phyloP scores from a whole-genome alignment of 2,329 filamentous ascomycete genomes.

The Anthostomella pinea region DNA sequence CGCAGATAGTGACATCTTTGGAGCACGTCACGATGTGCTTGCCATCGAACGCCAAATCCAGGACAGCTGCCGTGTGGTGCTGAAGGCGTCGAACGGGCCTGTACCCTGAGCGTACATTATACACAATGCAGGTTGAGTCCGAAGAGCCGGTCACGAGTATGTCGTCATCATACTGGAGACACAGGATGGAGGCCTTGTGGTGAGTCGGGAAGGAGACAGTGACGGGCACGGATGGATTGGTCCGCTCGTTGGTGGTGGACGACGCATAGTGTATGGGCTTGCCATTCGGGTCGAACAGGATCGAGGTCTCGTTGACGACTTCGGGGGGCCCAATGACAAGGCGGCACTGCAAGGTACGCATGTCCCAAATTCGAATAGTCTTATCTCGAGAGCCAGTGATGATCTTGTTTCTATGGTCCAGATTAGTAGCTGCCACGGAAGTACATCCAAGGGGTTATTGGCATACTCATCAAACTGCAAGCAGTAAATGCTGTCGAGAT shows the following conservation, averaged over 20 bases:
- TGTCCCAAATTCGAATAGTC: conserved; percentile 95
- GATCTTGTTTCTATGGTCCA: conserved; percentile 71
- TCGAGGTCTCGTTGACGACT: conserved; percentile 51
- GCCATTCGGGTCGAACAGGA: conserved; percentile 52
- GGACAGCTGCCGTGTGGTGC: conserved; percentile 81
- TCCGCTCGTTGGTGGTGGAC: conserved; percentile 46
- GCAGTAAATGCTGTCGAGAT: conserved; percentile 95
- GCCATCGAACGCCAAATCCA: conserved; percentile 91
- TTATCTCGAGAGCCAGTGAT: conserved; percentile 94
- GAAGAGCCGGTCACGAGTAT: conserved; percentile 96
- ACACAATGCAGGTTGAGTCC: conserved; percentile 86
- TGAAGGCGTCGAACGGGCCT: conserved; percentile 73
- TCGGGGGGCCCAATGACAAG: conserved; percentile 81
- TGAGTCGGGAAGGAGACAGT: conserved; percentile 60
- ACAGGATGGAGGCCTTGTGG: conserved; percentile 91
- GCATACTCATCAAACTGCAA: conserved; percentile 93
- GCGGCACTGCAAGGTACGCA: conserved; percentile 80
- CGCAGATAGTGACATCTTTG: conserved; percentile 90
- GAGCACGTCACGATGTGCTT: conserved; percentile 95
- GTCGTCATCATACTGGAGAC: conserved; percentile 87
- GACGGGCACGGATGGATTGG: conserved; percentile 48
- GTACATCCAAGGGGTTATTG: not conserved
- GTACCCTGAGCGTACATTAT: conserved; percentile 78
- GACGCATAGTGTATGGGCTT: conserved; percentile 54
- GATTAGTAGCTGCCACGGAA: conserved; percentile 40